Evolutionary conservation across 1,284 basidiomycete species (phyloP), one percentile per base, ranked within the genome.

Genomic region (Erythrobasidium hasegawianum): DNA sequence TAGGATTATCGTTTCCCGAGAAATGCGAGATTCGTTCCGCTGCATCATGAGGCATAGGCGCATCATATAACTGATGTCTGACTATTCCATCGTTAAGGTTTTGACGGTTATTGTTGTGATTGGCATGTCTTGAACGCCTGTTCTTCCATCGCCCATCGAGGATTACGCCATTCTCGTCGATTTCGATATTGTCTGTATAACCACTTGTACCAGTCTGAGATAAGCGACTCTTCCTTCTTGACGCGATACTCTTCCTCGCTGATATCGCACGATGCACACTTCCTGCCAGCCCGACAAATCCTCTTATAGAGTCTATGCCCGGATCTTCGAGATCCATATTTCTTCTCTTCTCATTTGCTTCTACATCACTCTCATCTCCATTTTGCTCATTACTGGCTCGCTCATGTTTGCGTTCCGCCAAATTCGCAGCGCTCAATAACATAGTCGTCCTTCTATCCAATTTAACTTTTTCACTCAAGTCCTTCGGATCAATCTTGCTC

Each of bases 371-470:
- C 24, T 74, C 72, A 26, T 76, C 76, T 70, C 87, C 86, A 1
- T 86, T 88, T 55, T 84, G 82, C 20, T 81, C 76, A 11, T 33
- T 33, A 11, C 11, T 33, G 22, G 84, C 83, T 0, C 88, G 83
- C 2, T 88, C 89, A 75, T 87, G 85, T 24, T 65, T 64, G 2
- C 70, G 71, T 10, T 62, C 50, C 9, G 64, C 64, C 54, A 27
- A 41, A 1, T 40, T 58, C 0, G 70, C 61, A 24, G 72, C 73
- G 8, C 68, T 58, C 16, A 96, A 82, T 29, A 96, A 84, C 49
- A 95, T 83, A 0, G 92, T 95, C 3, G 88, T 87, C 40, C 86
- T 83, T 38, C 92, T 82, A 75, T 94, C 93, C 73, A 96, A 86
- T 38, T 82, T 82, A 29, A 38, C 64, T 14, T 70, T 57, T 14